A percentile compares a stretch with the other conserved stretches of the same genome.
phyloP scores from a whole-genome alignment of 345 rosid genomes.

The Passiflora organensis region DNA sequence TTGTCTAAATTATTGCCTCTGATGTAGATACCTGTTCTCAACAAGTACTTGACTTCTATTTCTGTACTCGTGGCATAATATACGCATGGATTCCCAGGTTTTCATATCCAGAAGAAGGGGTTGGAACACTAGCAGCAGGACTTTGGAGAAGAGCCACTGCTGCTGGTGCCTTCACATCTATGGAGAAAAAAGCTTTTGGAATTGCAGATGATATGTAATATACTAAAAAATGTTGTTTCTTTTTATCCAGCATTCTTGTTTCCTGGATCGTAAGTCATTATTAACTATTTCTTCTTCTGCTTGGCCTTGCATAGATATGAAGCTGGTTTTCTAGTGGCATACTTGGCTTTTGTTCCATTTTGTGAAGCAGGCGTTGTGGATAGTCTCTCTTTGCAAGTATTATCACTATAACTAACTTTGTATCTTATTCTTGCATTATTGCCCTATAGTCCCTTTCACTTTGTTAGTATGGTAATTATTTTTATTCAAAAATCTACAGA shows the following conservation, averaged over 20 bases:
- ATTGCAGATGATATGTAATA: slow-evolving; percentile 92
- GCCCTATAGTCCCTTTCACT: no score
- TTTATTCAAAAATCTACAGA: slow-evolving; percentile 44
- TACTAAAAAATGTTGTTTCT: slow-evolving; percentile 9
- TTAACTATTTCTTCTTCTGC: slow-evolving; percentile 9
- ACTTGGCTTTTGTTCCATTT: slow-evolving; percentile 90
- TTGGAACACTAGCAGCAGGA: slow-evolving; percentile 54
- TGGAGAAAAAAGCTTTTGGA: slow-evolving; percentile 85
- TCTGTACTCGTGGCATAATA: no score
- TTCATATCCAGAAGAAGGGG: slow-evolving; percentile 49
- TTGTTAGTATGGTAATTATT: no score
- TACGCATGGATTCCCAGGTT: slow-evolving; percentile 32
- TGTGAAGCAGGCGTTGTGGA: slow-evolving; percentile 81
- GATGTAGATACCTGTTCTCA: no score
- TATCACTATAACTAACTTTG: no score
- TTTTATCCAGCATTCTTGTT: not conserved
- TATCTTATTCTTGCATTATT: no score
- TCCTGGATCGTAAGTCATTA: not conserved
- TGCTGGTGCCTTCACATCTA: slow-evolving; percentile 65
- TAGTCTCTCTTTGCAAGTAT: slow-evolving; percentile 82
- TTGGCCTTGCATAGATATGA: slow-evolving; percentile 54
- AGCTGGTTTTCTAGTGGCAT: slow-evolving; percentile 91
- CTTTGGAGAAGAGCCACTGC: slow-evolving; percentile 91
- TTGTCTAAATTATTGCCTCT: no score
- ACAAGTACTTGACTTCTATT: no score